phyloP scores from a whole-genome alignment of 2,329 filamentous ascomycete species.

The Paraconiothyrium brasiliense region DNA sequence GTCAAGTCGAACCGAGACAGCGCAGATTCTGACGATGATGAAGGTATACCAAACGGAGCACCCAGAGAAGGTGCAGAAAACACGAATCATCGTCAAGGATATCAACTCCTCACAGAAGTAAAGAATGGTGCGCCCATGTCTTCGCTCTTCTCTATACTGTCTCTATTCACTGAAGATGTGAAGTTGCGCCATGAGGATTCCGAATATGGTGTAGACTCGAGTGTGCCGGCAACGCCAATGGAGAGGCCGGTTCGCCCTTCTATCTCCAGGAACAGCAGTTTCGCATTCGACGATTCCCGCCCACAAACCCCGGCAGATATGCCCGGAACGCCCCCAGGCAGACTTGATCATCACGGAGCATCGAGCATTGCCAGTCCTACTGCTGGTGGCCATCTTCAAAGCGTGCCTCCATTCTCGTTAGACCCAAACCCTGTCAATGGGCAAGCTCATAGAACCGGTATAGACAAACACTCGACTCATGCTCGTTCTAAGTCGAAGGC shows the following conservation, averaged over 20 bases:
- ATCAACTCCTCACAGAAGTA: constrained; percentile 95
- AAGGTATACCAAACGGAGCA: constrained; percentile 55
- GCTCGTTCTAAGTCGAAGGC: constrained; percentile 57
- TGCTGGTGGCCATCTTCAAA: constrained; percentile 55
- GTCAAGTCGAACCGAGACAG: constrained; percentile 79
- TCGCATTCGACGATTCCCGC: constrained; percentile 43
- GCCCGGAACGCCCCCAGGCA: constrained; percentile 27
- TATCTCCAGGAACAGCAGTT: constrained; percentile 38
- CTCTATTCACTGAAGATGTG: constrained; percentile 94
- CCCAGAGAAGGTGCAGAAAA: constrained; percentile 70
- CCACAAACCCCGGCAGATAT: constrained; percentile 41
- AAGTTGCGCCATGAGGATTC: constrained; percentile 75
- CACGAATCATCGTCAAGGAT: constrained; percentile 76
- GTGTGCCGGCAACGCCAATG: constrained; percentile 39
- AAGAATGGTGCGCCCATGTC: constrained; percentile 99
- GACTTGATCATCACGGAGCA: constrained; percentile 36
- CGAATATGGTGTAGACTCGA: constrained; percentile 60
- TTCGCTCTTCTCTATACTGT: constrained; percentile 95
- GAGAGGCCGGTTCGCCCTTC: constrained; percentile 30
- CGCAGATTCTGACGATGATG: constrained; percentile 55
- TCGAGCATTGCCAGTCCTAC: constrained; percentile 48
- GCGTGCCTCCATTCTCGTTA: constrained; percentile 79
- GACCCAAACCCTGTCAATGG: constrained; percentile 55
- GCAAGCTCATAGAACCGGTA: constrained; percentile 33
- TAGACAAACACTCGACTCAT: constrained; percentile 27